Evolutionary conservation across 192 early-diverging fungal species (phyloP).

Genomic region (Coemansia sp.): DNA sequence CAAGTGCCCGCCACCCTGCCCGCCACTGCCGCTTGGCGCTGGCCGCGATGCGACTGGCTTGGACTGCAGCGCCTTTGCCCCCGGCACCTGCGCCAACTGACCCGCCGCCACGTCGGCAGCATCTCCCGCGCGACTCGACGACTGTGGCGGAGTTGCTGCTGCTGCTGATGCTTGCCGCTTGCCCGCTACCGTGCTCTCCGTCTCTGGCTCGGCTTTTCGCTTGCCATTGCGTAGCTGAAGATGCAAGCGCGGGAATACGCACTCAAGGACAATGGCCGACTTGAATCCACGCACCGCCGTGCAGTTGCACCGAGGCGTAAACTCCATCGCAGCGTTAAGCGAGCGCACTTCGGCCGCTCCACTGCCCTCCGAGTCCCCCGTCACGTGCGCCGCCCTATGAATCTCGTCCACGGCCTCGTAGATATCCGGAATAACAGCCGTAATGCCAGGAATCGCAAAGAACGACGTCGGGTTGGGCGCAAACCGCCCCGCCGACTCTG

Average conservation of each 20-base stretch:
- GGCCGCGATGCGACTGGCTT: slow-evolving; percentile 13
- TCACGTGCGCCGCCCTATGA: slow-evolving; percentile 43
- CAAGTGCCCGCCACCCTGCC: not conserved
- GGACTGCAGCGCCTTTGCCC: slow-evolving; percentile 28
- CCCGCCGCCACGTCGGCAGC: slow-evolving; percentile 1
- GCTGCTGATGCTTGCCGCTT: slow-evolving; percentile 17
- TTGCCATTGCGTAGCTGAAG: slow-evolving; percentile 29
- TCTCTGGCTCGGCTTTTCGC: slow-evolving; percentile 17
- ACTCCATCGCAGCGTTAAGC: slow-evolving; percentile 35
- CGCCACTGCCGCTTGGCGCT: not conserved
- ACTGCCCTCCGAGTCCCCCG: not conserved
- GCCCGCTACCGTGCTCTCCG: slow-evolving; percentile 3
- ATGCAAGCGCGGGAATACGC: slow-evolving; percentile 47
- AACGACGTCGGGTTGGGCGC: slow-evolving; percentile 51
- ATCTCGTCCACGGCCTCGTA: slow-evolving; percentile 57
- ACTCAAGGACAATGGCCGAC: slow-evolving; percentile 42
- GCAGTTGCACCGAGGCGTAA: slow-evolving; percentile 39
- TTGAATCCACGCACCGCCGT: slow-evolving; percentile 33
- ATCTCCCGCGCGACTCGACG: not conserved
- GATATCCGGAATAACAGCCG: slow-evolving; percentile 41
- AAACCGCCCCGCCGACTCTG: slow-evolving; percentile 32
- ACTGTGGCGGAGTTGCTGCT: slow-evolving; percentile 3
- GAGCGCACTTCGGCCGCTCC: slow-evolving; percentile 26
- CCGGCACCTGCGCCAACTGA: slow-evolving; percentile 10
- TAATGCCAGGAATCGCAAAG: slow-evolving; percentile 53